These are phyloP conservation scores for Acorus gramineus DNA, from an alignment of 106 monocot species.

Conservation along the genomic window DNA sequence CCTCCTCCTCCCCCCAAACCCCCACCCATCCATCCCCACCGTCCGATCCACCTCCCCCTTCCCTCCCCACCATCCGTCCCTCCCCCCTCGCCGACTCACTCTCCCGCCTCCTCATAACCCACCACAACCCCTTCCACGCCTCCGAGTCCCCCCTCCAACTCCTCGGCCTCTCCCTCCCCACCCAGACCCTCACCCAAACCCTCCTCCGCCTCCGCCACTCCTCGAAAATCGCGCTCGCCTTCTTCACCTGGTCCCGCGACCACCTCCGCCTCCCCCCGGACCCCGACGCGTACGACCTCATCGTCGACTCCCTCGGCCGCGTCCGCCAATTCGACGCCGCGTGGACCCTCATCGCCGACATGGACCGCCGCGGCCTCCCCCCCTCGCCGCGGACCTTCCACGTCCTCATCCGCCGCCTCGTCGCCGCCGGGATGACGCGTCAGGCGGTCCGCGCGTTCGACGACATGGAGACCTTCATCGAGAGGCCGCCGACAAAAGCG, in stretches of 20 bases:
- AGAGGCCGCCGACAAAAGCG: conserved; percentile 30
- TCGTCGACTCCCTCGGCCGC: conserved; percentile 61
- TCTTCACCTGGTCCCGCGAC: conserved; percentile 67
- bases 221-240: conserved; percentile 75
- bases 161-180: conserved; percentile 36
- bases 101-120: conserved; percentile 53
- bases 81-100: conserved; percentile 51
- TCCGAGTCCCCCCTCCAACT: conserved; percentile 78
- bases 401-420: conserved; percentile 49
- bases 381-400: conserved; percentile 50
- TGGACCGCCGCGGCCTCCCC: conserved; percentile 41
- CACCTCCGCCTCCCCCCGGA: conserved; percentile 26
- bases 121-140: conserved; percentile 97
- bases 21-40: not conserved
- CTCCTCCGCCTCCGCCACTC: conserved; percentile 84
- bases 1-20: not conserved
- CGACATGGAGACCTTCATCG: conserved; percentile 91
- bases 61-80: conserved; percentile 18
- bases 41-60: conserved; percentile 6
- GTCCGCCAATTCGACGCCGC: conserved; percentile 85
- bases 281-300: conserved; percentile 53
- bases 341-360: conserved; percentile 79
- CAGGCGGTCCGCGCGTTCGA: conserved; percentile 77
- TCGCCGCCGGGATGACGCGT: conserved; percentile 71
- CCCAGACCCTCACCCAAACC: conserved; percentile 46